Evolutionary conservation across 2,329 filamentous ascomycete species (phyloP).

Genomic region (Aspergillus pseudonomiae): DNA sequence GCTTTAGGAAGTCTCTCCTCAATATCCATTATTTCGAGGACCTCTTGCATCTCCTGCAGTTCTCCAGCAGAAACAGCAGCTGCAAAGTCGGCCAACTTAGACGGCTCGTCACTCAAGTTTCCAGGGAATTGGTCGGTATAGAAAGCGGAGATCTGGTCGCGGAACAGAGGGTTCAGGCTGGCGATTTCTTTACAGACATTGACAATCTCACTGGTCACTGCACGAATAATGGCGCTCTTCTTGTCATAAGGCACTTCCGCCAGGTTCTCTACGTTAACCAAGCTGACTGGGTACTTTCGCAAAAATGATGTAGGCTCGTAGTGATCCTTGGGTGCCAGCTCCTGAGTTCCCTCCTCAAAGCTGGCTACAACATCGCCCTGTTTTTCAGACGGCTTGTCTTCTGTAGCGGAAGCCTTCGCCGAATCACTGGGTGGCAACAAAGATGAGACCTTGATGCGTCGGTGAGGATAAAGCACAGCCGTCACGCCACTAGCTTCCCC

Average conservation of each 20-base stretch:
- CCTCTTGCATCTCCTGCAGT: slow-evolving; percentile 87
- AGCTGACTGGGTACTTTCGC: slow-evolving; percentile 85
- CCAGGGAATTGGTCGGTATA: slow-evolving; percentile 93
- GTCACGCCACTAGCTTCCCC: slow-evolving; percentile 85
- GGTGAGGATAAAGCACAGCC: slow-evolving; percentile 92
- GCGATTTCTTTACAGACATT: slow-evolving; percentile 99
- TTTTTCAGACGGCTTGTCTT: slow-evolving; percentile 62
- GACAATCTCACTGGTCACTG: slow-evolving; percentile 95
- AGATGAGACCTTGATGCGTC: slow-evolving; percentile 86
- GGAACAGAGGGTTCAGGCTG: slow-evolving; percentile 88
- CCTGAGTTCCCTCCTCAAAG: slow-evolving; percentile 81
- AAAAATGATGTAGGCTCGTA: slow-evolving; percentile 92
- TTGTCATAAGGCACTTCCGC: slow-evolving; percentile 86
- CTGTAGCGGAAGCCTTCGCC: slow-evolving; percentile 34
- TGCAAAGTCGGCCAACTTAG: slow-evolving; percentile 94
- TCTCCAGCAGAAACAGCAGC: slow-evolving; percentile 95
- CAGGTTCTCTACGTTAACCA: slow-evolving; percentile 95
- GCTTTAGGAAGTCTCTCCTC: slow-evolving; percentile 92
- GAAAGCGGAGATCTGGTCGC: slow-evolving; percentile 96
- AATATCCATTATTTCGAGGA: slow-evolving; percentile 84
- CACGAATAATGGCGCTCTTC: slow-evolving; percentile 84
- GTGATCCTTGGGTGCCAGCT: slow-evolving; percentile 58
- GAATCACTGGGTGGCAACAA: slow-evolving; percentile 68
- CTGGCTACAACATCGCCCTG: slow-evolving; percentile 95
- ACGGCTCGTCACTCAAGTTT: slow-evolving; percentile 92